Conservation (phyloP, 2,329 filamentous ascomycete species). For the Clarireedia paspali region DNA sequence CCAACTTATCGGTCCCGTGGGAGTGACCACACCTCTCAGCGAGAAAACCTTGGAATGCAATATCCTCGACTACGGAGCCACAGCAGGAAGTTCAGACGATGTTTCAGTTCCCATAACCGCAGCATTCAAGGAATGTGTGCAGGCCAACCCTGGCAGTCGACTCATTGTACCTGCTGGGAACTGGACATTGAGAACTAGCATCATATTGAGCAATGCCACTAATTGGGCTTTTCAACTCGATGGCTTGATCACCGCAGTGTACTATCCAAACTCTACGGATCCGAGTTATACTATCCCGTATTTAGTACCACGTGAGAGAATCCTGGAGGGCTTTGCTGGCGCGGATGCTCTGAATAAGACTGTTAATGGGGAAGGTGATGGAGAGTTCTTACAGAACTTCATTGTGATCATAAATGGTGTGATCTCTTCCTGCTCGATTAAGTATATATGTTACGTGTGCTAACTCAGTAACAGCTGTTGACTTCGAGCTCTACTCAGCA, state of each 20-base stretch:
- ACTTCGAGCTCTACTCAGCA: constrained; percentile 47
- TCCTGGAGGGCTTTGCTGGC: constrained; percentile 28
- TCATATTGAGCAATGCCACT: constrained; percentile 38
- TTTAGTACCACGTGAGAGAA: not conserved
- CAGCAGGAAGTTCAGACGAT: constrained; percentile 29
- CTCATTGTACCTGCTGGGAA: constrained; percentile 26
- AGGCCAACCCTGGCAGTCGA: constrained; percentile 5
- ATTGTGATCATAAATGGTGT: constrained; percentile 38
- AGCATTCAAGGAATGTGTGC: constrained; percentile 27
- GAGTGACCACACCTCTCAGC: constrained; percentile 25
- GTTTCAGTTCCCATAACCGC: constrained; percentile 25
- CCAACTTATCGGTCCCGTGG: constrained; percentile 16
- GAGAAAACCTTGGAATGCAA: constrained; percentile 28
- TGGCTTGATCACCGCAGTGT: constrained; percentile 42
- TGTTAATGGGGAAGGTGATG: constrained; percentile 16
- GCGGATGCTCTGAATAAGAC: constrained; percentile 24
- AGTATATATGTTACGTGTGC: constrained; percentile 19
- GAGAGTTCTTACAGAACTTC: constrained; percentile 35
- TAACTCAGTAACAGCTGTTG: constrained; percentile 29
- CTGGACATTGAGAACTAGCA: constrained; percentile 41
- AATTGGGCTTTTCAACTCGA: constrained; percentile 45
- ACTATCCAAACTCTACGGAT: not conserved
- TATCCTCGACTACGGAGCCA: constrained; percentile 28
- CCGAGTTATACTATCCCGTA: not conserved
- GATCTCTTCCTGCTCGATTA: not conserved